Percentiles rank a stretch among this genome's conserved stretches.
Evolutionary conservation across 768 basidiomycete species (phyloP).

Genomic region (Suillus alpinus): DNA sequence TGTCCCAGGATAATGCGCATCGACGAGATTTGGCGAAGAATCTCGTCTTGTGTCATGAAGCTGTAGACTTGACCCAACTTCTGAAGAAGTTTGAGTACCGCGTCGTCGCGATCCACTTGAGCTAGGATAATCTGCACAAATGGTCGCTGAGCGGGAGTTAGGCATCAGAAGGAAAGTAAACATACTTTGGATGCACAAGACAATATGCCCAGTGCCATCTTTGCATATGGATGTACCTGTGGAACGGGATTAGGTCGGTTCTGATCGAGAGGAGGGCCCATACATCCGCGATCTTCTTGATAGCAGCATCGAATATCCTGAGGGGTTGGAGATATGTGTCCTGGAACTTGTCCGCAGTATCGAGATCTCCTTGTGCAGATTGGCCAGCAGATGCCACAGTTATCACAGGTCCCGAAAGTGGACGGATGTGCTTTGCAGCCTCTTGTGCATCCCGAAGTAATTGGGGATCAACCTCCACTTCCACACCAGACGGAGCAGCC

Average conservation of each 20-base stretch:
- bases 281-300: no score
- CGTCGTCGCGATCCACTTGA: neutral
- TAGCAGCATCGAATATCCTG: neutral
- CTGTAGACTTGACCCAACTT: neutral
- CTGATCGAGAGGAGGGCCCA: neutral
- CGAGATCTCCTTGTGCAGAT: no score
- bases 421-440: no score
- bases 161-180: neutral
- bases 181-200: neutral
- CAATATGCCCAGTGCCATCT: neutral
- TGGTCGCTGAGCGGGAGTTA: no score
- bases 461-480: no score
- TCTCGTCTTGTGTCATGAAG: neutral
- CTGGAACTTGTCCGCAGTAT: neutral
- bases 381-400: no score
- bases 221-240: conserved; percentile 6
- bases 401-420: no score
- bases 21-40: neutral
- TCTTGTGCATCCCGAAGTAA: no score
- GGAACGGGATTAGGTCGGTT: neutral
- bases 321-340: neutral
- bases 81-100: neutral
- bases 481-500: no score
- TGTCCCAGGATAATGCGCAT: neutral
- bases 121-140: neutral